These are phyloP conservation scores for Escallonia herrerae DNA, from an alignment of 129 eudicot genomes.

Conservation along the genomic window DNA sequence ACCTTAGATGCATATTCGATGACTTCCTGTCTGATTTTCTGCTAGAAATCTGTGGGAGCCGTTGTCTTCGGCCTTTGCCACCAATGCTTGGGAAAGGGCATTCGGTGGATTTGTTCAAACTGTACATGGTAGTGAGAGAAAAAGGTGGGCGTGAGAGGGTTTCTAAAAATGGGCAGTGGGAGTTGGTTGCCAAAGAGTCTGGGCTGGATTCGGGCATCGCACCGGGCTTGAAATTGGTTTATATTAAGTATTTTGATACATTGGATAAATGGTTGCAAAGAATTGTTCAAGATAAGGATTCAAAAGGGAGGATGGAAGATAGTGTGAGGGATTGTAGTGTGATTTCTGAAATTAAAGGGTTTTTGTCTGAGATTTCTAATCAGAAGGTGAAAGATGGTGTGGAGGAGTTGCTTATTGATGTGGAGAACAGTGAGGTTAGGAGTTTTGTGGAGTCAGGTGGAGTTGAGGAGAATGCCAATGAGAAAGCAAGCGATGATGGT, in stretches of 20 bases:
- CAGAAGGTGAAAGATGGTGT: constrained; percentile 6
- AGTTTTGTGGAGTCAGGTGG: constrained; percentile 15
- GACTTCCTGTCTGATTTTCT: constrained; percentile 11
- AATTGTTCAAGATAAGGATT: not conserved
- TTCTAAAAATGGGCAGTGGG: constrained; percentile 36
- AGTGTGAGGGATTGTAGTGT: not conserved
- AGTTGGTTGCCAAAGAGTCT: constrained; percentile 36
- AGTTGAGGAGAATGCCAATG: constrained; percentile 8
- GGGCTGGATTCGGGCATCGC: constrained; percentile 32
- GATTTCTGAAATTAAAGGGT: constrained; percentile 11
- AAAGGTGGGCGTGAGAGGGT: constrained; percentile 54
- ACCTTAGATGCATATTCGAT: too few relatives aligned
- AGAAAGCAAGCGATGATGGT: constrained; percentile 6
- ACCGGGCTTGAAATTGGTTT: constrained; percentile 45
- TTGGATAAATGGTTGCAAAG: constrained; percentile 18
- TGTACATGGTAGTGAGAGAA: constrained; percentile 45
- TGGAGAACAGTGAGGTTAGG: constrained; percentile 8
- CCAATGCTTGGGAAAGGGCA: constrained; percentile 61
- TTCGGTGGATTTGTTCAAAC: constrained; percentile 49
- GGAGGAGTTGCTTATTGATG: not conserved
- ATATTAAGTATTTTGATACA: constrained; percentile 33
- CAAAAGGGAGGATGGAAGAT: not conserved
- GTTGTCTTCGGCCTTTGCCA: constrained; percentile 44
- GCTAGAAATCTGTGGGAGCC: constrained; percentile 20
- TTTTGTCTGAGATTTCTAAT: constrained; percentile 6